Evolutionary conservation across 768 basidiomycete genomes (phyloP), one percentile per base, ranked within the genome.

Genomic region (Lactarius vividus): DNA sequence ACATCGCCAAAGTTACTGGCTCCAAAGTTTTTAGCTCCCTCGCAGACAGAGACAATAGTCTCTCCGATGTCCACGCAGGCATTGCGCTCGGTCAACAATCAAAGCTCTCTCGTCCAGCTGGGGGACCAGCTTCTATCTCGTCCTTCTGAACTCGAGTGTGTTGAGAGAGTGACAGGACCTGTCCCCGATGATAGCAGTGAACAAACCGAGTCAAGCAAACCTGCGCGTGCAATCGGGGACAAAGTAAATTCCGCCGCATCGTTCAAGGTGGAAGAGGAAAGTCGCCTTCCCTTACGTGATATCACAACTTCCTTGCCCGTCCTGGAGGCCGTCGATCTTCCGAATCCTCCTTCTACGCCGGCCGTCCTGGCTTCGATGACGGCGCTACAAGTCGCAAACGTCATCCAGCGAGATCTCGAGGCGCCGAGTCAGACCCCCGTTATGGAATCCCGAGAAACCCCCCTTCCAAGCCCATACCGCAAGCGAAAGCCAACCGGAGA

Each of bases 401-500:
- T 3, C 3, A 16, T 28, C 9, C 33, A 15, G 26, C 35, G 35
- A 28, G 31, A 49, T 23, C 15, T 60, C 40, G 44, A 35, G 20
- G 4, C 10, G 2, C 54, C 53, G 0, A 23, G 4, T 31, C 37
- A 9, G 33, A 31, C 49, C 18, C 29, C 31, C 9, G n/a, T 31
- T 13, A 31, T 18, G 28, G 23, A 18, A 9, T 42, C 35, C 6
- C 65, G 31, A 61, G 55, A 61, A 52, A 26, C 44, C 29, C 8
- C 31, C 35, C n/a, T 26, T 15, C 31, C 31, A 9, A 58, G 26
- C 8, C 35, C 61, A 29, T 56, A 49, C 2, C 57, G 56, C 39
- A 66, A 66, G 31, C 52, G 61, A 40, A 63, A 58, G 57, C 31
- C 61, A 55, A 54, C 57, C 1, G 46, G n/a, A 16, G 61, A 58